Evolutionary conservation across 345 rosid species (phyloP), one percentile per base, ranked within the genome.

Genomic region (Sonneratia alba): DNA sequence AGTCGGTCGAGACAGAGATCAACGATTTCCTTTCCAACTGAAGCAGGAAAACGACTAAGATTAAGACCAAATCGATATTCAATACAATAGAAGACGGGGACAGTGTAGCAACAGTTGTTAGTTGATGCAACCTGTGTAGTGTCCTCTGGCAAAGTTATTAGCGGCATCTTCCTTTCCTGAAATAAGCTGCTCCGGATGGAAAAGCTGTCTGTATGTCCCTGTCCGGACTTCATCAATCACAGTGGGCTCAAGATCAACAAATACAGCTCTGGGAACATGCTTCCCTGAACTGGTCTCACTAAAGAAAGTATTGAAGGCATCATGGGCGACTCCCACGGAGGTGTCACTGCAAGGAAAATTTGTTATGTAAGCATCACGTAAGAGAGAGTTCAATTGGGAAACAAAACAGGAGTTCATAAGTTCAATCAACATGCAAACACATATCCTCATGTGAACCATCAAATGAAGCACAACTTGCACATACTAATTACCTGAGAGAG

Each of bases 101-200:
- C 24, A 18, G 45, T 27, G 32, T 27, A 56, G 16, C 22, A 56
- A 21, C 66, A 57, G 36, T 18, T n/a, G 36, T 18, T n/a, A 49
- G 77, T 76, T 36, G n/a, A 56, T 38, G 22, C 71, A 56, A 85
- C 97, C 89, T 59, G 93, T 89, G 76, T 91, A 91, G 79, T 91
- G 97, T 57, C 97, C 95, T 81, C 97, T 88, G 66, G 97, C 95
- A 80, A 89, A 91, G 83, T 91, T 89, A 80, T 89, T 91, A 48
- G 97, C 97, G 65, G 95, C 91, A 73, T 91, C 97, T 81, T 91
- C 97, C 83, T 91, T 91, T 77, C 95, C 91, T 38, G 95, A 87
- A 68, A 91, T 91, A 83, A 91, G 95, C 72, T 91, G 97, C 83
- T 91, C 95, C 6, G 95, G 97, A 71, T 91, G 97, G 81, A 42